Percentiles rank a stretch among this genome's conserved stretches.
Evolutionary conservation across 2,329 filamentous ascomycete species (phyloP).

Genomic region (Paracoccidioides brasiliensis): DNA sequence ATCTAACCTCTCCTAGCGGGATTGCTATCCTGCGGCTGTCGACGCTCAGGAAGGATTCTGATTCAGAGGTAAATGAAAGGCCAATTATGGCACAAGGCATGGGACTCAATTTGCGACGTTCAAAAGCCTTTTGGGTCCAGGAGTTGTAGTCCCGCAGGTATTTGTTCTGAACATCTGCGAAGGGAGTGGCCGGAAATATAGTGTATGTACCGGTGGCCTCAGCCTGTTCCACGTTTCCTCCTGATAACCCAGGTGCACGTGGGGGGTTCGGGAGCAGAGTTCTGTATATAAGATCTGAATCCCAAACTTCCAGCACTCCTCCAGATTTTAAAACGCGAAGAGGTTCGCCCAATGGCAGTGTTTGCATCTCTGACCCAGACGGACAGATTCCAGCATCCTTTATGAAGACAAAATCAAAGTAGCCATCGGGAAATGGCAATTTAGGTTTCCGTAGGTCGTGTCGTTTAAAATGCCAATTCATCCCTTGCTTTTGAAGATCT

Average conservation of each 20-base stretch:
- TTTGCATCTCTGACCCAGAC: conserved; percentile 42
- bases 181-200: conserved; percentile 69
- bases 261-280: conserved; percentile 69
- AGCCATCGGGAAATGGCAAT: conserved; percentile 62
- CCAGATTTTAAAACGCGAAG: conserved; percentile 64
- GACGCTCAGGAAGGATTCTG: conserved; percentile 55
- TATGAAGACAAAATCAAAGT: conserved; percentile 80
- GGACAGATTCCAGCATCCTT: conserved; percentile 69
- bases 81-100: conserved; percentile 68
- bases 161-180: conserved; percentile 66
- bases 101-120: conserved; percentile 53
- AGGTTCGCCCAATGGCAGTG: conserved; percentile 54
- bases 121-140: conserved; percentile 67
- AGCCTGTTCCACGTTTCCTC: conserved; percentile 51
- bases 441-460: conserved; percentile 67
- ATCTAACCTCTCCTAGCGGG: conserved; percentile 69
- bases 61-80: conserved; percentile 68
- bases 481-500: conserved; percentile 53
- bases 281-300: conserved; percentile 71
- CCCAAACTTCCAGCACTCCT: conserved; percentile 78
- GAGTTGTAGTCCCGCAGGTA: conserved; percentile 72
- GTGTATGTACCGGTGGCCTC: conserved; percentile 65
- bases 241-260: conserved; percentile 40
- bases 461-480: conserved; percentile 80
- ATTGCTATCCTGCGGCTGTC: conserved; percentile 71